Conservation (phyloP, 139 green algal species). For the Chlorella ohadii region DNA sequence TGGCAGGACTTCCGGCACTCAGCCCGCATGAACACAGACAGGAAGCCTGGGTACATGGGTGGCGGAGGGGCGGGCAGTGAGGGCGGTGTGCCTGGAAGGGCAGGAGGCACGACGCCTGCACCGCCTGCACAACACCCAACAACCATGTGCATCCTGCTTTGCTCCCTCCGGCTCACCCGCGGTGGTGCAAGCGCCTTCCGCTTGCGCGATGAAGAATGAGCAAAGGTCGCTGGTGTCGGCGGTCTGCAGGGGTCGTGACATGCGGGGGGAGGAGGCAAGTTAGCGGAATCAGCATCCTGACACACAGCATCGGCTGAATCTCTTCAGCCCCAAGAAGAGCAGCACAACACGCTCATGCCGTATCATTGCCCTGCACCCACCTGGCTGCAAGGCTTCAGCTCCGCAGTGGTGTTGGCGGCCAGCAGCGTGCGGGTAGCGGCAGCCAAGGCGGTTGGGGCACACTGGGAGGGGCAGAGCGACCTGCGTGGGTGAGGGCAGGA, state of each 20-base stretch:
- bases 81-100: neutral
- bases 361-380: neutral
- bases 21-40: neutral
- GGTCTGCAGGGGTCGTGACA: neutral
- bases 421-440: neutral
- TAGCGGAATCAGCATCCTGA: too few species aligned
- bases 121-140: neutral
- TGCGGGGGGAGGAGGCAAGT: neutral
- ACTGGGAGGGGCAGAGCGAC: neutral
- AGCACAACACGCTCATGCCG: neutral
- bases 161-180: neutral
- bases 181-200: neutral
- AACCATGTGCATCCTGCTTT: neutral
- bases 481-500: neutral
- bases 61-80: neutral
- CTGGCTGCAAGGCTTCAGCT: slow-evolving; percentile 7
- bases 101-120: neutral
- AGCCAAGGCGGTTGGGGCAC: neutral
- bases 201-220: neutral
- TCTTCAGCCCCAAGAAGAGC: neutral
- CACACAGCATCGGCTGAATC: too few species aligned
- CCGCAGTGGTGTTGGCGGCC: neutral
- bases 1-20: neutral
- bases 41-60: neutral
- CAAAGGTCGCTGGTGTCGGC: neutral